A percentile compares a stretch with the other conserved stretches of the same genome.
phyloP scores from a whole-genome alignment of 2,329 filamentous ascomycete genomes.

The Trichoderma sp. region DNA sequence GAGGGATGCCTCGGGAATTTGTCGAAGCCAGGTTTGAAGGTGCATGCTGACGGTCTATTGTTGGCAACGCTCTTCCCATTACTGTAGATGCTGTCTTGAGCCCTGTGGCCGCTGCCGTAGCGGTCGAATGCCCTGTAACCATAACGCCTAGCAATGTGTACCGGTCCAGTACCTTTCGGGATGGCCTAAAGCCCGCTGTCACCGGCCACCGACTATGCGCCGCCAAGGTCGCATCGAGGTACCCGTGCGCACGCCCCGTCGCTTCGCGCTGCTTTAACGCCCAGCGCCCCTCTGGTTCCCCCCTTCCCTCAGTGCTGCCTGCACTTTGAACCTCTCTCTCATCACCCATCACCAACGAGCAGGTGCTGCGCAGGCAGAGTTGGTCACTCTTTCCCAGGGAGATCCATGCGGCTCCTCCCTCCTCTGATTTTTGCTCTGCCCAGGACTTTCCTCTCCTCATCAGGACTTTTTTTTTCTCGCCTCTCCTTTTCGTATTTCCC shows the following conservation, averaged over 20 bases:
- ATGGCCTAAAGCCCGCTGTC: background rate
- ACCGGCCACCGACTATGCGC: background rate
- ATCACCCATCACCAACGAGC: slow-evolving; percentile 25
- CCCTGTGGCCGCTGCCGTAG: background rate
- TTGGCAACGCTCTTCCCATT: background rate
- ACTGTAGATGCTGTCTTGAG: background rate
- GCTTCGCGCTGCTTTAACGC: slow-evolving; percentile 24
- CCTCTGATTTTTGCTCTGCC: background rate
- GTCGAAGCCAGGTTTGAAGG: background rate
- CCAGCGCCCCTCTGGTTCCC: slow-evolving; percentile 22
- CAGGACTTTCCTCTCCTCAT: background rate
- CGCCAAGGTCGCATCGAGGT: slow-evolving; percentile 22
- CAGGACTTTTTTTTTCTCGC: background rate
- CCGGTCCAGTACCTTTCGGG: background rate
- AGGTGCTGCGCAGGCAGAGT: slow-evolving; percentile 13
- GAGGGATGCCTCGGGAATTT: background rate
- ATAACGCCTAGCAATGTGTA: background rate
- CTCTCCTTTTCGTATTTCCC: background rate
- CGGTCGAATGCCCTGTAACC: background rate
- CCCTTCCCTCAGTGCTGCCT: slow-evolving; percentile 24
- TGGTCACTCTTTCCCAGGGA: slow-evolving; percentile 18
- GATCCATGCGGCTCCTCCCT: slow-evolving; percentile 14
- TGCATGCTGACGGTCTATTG: background rate
- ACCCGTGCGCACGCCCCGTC: slow-evolving; percentile 16
- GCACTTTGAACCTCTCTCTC: slow-evolving; percentile 22